phyloP scores from a whole-genome alignment of 2,329 filamentous ascomycete species.

The Trichoderma sp. region DNA sequence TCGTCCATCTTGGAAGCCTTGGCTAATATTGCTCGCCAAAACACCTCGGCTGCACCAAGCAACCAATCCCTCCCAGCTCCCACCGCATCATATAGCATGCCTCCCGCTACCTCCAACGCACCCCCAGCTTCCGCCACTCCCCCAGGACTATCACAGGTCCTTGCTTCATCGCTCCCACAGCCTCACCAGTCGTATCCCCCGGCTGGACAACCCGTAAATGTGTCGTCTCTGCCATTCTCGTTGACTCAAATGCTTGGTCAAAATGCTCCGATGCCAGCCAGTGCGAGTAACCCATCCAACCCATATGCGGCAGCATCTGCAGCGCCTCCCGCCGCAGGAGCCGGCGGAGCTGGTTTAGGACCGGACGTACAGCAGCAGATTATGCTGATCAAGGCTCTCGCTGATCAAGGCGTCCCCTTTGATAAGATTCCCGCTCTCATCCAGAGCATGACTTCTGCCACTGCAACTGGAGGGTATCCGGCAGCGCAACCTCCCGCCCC shows the following conservation, averaged over 20 bases:
- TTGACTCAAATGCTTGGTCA: constrained; percentile 40
- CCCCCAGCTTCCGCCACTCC: constrained; percentile 2
- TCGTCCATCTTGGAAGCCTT: constrained; percentile 74
- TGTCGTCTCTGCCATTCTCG: constrained; percentile 48
- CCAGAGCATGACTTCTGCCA: constrained; percentile 51
- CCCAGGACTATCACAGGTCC: constrained; percentile 34
- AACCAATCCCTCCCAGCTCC: constrained; percentile 42
- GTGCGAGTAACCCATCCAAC: constrained; percentile 33
- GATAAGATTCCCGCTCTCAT: constrained; percentile 71
- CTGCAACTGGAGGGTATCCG: constrained; percentile 35
- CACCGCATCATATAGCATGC: constrained; percentile 46
- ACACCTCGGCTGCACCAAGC: constrained; percentile 51
- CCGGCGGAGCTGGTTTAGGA: constrained; percentile 45
- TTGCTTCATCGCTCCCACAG: constrained; percentile 35
- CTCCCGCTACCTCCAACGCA: constrained; percentile 27
- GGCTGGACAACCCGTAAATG: constrained; percentile 61
- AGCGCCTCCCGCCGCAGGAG: constrained; percentile 38
- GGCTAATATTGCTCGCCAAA: constrained; percentile 78
- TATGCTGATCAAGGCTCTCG: constrained; percentile 72
- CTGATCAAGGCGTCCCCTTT: constrained; percentile 72
- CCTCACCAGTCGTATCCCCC: constrained; percentile 42
- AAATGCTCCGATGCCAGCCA: constrained; percentile 36
- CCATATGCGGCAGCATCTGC: constrained; percentile 32
- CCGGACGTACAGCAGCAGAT: constrained; percentile 69
- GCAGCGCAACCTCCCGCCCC: constrained; percentile 34